A percentile compares a stretch with the other conserved stretches of the same genome.
Evolutionary conservation across 768 basidiomycete species (phyloP).

Genomic region (Termitomyces sp.): DNA sequence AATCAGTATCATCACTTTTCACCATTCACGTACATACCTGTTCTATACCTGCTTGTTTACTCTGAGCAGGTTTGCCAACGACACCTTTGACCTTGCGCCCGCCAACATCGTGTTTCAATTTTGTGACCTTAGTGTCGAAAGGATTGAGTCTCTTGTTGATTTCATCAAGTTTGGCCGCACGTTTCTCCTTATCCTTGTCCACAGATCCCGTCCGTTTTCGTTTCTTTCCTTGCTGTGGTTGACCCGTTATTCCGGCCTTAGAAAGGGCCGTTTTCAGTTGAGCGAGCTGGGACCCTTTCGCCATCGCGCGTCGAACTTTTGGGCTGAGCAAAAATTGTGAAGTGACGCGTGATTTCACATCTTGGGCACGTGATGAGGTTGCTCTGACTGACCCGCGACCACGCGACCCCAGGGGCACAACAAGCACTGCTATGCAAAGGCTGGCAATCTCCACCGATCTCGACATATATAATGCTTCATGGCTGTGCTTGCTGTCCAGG

Average conservation of each 20-base stretch:
- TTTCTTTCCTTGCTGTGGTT: constrained; percentile 56
- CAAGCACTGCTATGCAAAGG: no score
- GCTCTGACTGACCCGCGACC: no score
- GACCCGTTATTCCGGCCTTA: constrained; percentile 69
- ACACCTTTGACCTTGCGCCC: constrained; percentile 83
- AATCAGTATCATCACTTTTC: neutral
- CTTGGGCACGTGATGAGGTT: neutral
- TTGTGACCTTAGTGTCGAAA: constrained; percentile 91
- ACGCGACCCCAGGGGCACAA: no score
- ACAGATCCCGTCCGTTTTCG: constrained; percentile 53
- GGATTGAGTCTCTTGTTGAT: constrained; percentile 87
- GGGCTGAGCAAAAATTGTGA: constrained; percentile 11
- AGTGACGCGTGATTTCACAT: neutral
- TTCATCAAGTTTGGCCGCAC: constrained; percentile 70
- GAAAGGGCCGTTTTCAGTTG: constrained; percentile 86
- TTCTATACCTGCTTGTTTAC: constrained; percentile 87
- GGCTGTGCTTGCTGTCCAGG: neutral
- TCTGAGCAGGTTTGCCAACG: constrained; percentile 77
- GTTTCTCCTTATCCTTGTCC: constrained; percentile 81
- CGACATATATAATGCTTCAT: neutral
- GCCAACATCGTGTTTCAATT: constrained; percentile 89
- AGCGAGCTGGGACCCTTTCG: constrained; percentile 82
- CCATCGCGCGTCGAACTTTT: constrained; percentile 40
- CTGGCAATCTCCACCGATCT: neutral
- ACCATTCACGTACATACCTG: constrained; percentile 46